Conservation (phyloP, 352 stramenopile genomes). For the Elongisporangium senticosum region DNA sequence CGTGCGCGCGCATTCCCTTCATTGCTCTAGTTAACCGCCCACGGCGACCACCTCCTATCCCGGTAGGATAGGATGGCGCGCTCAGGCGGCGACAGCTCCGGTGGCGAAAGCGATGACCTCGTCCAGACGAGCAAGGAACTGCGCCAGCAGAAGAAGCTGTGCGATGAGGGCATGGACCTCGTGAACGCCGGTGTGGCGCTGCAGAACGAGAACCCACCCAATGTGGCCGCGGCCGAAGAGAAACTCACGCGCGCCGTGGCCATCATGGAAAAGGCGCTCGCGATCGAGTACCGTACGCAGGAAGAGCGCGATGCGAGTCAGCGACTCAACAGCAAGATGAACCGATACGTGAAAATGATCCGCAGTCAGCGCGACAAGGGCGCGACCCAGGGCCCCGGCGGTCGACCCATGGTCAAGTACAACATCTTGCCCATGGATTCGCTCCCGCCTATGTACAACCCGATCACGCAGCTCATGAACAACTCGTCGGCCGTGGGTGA, state of each 20-base stretch:
- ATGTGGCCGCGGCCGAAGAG: slow-evolving; percentile 42
- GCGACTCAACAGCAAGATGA: slow-evolving; percentile 81
- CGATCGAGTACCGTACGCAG: slow-evolving; percentile 64
- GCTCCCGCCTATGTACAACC: slow-evolving; percentile 64
- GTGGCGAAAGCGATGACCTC: slow-evolving; percentile 55
- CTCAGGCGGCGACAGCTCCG: slow-evolving; percentile 33
- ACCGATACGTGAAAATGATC: slow-evolving; percentile 86
- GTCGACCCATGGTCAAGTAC: slow-evolving; percentile 39
- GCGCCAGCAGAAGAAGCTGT: slow-evolving; percentile 69
- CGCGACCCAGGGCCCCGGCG: slow-evolving; percentile 16
- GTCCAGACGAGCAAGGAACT: slow-evolving; percentile 55
- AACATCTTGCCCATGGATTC: slow-evolving; percentile 72
- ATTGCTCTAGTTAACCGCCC: background rate
- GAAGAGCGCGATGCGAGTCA: slow-evolving; percentile 71
- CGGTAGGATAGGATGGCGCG: slow-evolving; percentile 26
- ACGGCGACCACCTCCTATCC: background rate
- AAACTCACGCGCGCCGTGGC: slow-evolving; percentile 66
- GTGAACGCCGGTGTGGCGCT: slow-evolving; percentile 77
- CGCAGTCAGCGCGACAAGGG: slow-evolving; percentile 67
- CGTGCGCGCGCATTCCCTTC: background rate
- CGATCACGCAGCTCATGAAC: slow-evolving; percentile 42
- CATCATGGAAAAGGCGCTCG: slow-evolving; percentile 74
- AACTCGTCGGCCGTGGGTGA: slow-evolving; percentile 53
- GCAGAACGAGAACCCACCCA: slow-evolving; percentile 60
- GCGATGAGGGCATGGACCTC: slow-evolving; percentile 75